Base-by-base conservation (phyloP, 148 eudicot genomes). In the Cornus suecica region DNA sequence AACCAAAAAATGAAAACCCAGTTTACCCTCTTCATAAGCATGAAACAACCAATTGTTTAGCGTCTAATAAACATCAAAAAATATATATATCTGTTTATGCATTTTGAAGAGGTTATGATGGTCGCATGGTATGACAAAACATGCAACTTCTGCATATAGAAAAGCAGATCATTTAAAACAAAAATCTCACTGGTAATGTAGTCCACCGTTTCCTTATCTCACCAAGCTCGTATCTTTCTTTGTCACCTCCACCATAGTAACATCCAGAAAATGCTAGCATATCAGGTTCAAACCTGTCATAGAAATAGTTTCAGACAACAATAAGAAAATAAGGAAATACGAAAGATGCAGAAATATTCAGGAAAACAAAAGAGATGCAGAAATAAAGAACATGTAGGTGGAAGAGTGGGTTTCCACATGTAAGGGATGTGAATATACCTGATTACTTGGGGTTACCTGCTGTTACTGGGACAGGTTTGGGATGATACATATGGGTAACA, bases 231-330 rank as follows among this genome's bases (percentile, higher is more conserved):
- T 80, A 71, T 77, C 90, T 90, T 82, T 95, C 99, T 77, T 88
- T 95, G 72, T 92, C 97, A 78, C 99, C 99, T 30, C 99, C 99
- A 66, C 97, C 99, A 79, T 86, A 95, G 86, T 95, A 95, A 81
- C 99, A 95, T 22, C 99, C 99, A 69, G 99, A 95, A 81, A 95
- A 95, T 31, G 99, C 99, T 64, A 95, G 88, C 99, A 95, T 95
- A 81, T 95, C 99, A 74, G 99, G 97, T 79, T 95, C 99, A 81
- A 91, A 95, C 88, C 99, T 95, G 83, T 77, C 78, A 72, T 60
- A 83, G 22, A 74, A 37, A 70, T 30, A 54, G 16, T 66, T 64
- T 29, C 25, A 52, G 68, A 60, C 30, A 66, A 63, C 31, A 68
- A n/a, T n/a, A 73, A 48, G 22, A 11, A 68, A 31, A 24, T 5